Evolutionary conservation across 202 grass and related monocot species (phyloP), one percentile per base, ranked within the genome.

Genomic region (Schoenoplectus tabernaemontani): DNA sequence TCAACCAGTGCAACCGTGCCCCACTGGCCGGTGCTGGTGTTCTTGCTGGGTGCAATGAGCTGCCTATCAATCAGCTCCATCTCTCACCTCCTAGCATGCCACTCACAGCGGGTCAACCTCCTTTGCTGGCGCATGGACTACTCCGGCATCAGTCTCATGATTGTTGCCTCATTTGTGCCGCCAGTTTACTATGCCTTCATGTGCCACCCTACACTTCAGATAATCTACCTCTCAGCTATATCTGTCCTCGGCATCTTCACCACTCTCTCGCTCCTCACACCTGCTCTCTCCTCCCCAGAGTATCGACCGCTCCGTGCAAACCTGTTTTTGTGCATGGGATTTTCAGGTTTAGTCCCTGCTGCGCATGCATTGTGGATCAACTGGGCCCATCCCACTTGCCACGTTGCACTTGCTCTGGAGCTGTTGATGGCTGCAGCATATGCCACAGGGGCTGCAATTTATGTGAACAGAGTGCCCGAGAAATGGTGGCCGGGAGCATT

Each of bases 71-170:
- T 94, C 38, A 97, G 95, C 86, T 91, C 86, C 12, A 61, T 84
- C 57, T 92, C 91, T 36, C 95, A 97, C 82, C 91, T 97, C 36
- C 74, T 97, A 39, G 95, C 95, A 8, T 90, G 91, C 89, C 95
- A 97, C 83, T 97, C 95, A 1, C 87, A 53, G 7, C 86, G 59
- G 33, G 83, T 92, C 86, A 92, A 51, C 82, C 82, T 87, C 43
- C 54, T 97, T 58, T 97, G 91, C 83, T 97, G 95, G 95, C 87
- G 87, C 83, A 91, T 97, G 15, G 95, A 97, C 80, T 97, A 97
- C 80, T 86, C 89, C 4, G 95, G 95, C 41, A 97, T 97, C 84
- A 87, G 91, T 63, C 65, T 90, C 7, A 97, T 97, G 95, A 97
- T 97, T 53, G 89, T 97, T 5, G 69, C 91, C 30, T 97, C 89